These are phyloP conservation scores for Blumeria hordei DNA, from an alignment of 2,329 filamentous ascomycete genomes.

Conservation along the genomic window DNA sequence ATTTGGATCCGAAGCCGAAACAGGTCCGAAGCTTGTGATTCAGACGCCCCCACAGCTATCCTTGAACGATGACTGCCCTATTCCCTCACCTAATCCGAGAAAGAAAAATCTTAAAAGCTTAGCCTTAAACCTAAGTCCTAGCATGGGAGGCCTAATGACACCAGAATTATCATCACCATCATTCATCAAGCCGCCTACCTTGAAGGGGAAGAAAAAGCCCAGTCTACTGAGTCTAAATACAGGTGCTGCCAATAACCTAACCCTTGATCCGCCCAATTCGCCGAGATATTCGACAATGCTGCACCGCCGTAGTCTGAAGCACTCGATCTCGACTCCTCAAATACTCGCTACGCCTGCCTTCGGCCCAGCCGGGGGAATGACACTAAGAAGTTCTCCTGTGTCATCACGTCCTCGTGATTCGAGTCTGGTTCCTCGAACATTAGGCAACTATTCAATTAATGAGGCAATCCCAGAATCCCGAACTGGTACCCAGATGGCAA, in stretches of 20 bases:
- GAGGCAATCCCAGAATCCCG: conserved; percentile 22
- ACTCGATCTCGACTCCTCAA: conserved; percentile 42
- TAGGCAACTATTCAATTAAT: conserved; percentile 5
- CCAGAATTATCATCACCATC: conserved; percentile 38
- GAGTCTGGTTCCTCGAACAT: conserved; percentile 9
- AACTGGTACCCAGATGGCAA: conserved; percentile 37
- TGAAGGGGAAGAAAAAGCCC: conserved; percentile 43
- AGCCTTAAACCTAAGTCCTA: conserved; percentile 44
- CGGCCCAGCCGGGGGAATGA: conserved; percentile 37
- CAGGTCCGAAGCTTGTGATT: not conserved
- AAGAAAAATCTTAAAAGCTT: conserved; percentile 68
- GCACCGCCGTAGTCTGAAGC: conserved; percentile 37
- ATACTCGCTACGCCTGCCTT: conserved; percentile 34
- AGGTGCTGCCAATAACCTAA: conserved; percentile 26
- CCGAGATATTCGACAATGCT: conserved; percentile 31
- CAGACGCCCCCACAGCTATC: conserved; percentile 20
- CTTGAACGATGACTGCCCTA: conserved; percentile 23
- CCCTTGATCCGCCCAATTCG: conserved; percentile 29
- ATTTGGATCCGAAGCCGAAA: conserved; percentile 18
- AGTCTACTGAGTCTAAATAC: conserved; percentile 61
- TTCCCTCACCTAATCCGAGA: conserved; percentile 44
- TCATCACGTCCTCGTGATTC: conserved; percentile 14
- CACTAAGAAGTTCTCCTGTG: conserved; percentile 19
- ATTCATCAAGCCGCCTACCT: conserved; percentile 56
- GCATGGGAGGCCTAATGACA: conserved; percentile 21